These are phyloP conservation scores for Dichotomopilus funicola DNA, from an alignment of 2,329 filamentous ascomycete genomes.

Conservation along the genomic window DNA sequence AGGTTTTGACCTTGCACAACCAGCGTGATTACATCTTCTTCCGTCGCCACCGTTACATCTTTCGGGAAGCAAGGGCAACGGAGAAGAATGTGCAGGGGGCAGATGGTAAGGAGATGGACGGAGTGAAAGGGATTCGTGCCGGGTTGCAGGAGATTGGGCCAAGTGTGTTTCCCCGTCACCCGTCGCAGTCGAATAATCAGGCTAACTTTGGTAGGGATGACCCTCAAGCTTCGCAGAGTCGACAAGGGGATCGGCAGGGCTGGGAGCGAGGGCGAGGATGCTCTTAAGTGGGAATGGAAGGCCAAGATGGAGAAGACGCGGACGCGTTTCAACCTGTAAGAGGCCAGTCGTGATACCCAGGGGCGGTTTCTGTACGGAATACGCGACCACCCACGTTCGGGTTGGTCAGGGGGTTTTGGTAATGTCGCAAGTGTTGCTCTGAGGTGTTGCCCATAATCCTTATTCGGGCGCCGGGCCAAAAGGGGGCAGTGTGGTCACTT, in stretches of 20 bases:
- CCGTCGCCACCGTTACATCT: constrained; percentile 82
- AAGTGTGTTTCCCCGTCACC: constrained; percentile 3
- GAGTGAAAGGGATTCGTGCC: constrained; percentile 77
- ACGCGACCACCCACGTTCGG: neutral
- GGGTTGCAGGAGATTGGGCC: constrained; percentile 89
- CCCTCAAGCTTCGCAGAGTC: constrained; percentile 80
- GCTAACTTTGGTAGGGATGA: constrained; percentile 37
- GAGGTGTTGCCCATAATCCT: no score
- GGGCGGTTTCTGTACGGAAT: neutral
- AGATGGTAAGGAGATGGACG: constrained; percentile 77
- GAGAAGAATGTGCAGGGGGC: constrained; percentile 80
- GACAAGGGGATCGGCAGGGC: constrained; percentile 77
- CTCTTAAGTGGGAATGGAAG: constrained; percentile 95
- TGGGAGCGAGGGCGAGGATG: constrained; percentile 62
- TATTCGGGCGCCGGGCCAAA: no score
- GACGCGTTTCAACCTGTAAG: constrained; percentile 84
- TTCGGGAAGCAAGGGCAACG: constrained; percentile 77
- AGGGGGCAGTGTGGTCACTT: no score
- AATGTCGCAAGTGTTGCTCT: no score
- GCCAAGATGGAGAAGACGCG: constrained; percentile 88
- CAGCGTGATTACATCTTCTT: constrained; percentile 96
- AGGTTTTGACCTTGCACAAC: constrained; percentile 89
- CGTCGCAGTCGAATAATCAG: neutral
- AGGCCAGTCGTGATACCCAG: constrained; percentile 16
- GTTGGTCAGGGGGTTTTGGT: neutral